These are phyloP conservation scores for Microbotryomycetes sp. DNA, from an alignment of 1,284 basidiomycete species.

Conservation along the genomic window DNA sequence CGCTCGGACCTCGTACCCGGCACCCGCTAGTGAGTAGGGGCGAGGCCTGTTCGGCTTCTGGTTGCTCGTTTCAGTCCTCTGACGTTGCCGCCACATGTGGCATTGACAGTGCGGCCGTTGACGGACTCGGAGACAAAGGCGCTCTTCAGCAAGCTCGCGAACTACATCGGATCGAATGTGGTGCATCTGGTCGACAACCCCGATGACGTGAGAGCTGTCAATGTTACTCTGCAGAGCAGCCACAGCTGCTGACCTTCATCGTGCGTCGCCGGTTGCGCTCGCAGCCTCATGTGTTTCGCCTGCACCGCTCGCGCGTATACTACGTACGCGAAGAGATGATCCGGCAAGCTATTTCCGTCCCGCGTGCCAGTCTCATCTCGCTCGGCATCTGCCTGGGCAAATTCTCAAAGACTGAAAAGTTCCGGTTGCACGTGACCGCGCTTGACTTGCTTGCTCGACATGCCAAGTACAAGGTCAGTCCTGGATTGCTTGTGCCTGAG, in stretches of 20 bases:
- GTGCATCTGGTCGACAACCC: slow-evolving; percentile 49
- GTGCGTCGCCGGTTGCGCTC: too few species aligned
- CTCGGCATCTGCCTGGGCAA: slow-evolving; percentile 97
- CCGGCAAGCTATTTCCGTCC: slow-evolving; percentile 84
- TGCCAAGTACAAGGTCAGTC: slow-evolving; percentile 87
- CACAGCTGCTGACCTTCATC: too few species aligned
- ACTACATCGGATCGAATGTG: slow-evolving; percentile 86
- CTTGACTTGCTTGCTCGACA: slow-evolving; percentile 92
- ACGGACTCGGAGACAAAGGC: slow-evolving; percentile 69
- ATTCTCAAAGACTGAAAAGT: slow-evolving; percentile 95
- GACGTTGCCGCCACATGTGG: too few species aligned
- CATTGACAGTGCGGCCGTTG: slow-evolving; percentile 62
- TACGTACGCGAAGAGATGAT: slow-evolving; percentile 91
- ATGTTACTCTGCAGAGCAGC: too few species aligned
- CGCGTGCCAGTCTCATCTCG: slow-evolving; percentile 83
- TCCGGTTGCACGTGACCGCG: slow-evolving; percentile 91
- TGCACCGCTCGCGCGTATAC: slow-evolving; percentile 55
- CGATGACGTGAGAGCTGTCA: slow-evolving; percentile 19
- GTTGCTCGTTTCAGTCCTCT: too few species aligned
- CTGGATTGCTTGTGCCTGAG: neutral
- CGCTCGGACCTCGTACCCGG: too few species aligned
- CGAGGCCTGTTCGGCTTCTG: too few species aligned
- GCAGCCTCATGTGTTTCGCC: slow-evolving; percentile 38
- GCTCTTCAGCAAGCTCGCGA: slow-evolving; percentile 82
- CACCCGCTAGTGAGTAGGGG: too few species aligned